Evolutionary conservation across 1,284 basidiomycete genomes (phyloP).

Genomic region (Porodaedalea pini): DNA sequence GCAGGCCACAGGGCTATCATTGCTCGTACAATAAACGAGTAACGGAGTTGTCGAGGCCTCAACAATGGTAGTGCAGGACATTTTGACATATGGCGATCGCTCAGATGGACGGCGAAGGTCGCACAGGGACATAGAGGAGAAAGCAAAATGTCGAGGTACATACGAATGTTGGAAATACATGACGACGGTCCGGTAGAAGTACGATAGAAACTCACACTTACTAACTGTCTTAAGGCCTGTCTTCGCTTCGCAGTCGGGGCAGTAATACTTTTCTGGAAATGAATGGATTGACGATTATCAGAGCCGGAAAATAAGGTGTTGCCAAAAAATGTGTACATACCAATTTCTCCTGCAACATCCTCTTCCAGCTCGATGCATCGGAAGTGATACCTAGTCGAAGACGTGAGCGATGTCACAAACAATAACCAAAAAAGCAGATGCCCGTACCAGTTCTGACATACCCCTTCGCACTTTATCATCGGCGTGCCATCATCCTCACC

Average conservation of each 20-base stretch:
- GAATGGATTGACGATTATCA: slow-evolving; percentile 20
- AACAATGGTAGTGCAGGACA: slow-evolving; percentile 11
- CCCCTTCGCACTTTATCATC: slow-evolving; percentile 68
- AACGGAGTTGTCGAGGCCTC: neutral
- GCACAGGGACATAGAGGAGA: slow-evolving; percentile 5
- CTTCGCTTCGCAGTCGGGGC: slow-evolving; percentile 59
- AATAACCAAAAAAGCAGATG: neutral
- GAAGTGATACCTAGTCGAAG: slow-evolving; percentile 66
- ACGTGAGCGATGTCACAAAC: slow-evolving; percentile 6
- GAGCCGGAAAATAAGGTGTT: too few relatives aligned
- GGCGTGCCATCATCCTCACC: slow-evolving; percentile 72
- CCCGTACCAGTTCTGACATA: slow-evolving; percentile 71
- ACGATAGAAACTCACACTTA: slow-evolving; percentile 57
- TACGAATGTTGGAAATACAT: slow-evolving; percentile 18
- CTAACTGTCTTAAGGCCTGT: slow-evolving; percentile 68
- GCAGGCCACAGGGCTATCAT: neutral
- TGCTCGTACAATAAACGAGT: neutral
- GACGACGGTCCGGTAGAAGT: slow-evolving; percentile 17
- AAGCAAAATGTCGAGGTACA: slow-evolving; percentile 16
- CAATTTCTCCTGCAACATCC: slow-evolving; percentile 67
- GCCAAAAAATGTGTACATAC: slow-evolving; percentile 48
- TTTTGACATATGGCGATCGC: slow-evolving; percentile 7
- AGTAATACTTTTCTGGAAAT: slow-evolving; percentile 61
- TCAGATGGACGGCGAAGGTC: slow-evolving; percentile 8
- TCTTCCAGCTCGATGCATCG: slow-evolving; percentile 58